Conservation (phyloP, 345 rosid species). For the Acer negundo region DNA sequence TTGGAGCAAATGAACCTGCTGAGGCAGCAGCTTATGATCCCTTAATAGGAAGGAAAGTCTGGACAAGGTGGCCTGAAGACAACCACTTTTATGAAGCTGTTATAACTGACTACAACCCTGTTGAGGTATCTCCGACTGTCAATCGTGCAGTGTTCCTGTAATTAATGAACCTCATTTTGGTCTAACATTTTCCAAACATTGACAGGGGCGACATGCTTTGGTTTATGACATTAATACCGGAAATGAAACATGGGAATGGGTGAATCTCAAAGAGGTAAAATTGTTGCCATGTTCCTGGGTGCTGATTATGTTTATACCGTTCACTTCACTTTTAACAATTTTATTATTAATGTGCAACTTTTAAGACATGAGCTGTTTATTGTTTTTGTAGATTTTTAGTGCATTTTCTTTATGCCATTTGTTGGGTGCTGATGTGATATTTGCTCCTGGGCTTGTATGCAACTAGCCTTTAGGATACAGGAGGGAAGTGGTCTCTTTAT, state of each 20-base stretch:
- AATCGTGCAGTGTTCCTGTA: constrained; percentile 7
- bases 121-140: constrained; percentile 47
- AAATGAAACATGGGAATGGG: constrained; percentile 95
- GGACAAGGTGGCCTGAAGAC: constrained; percentile 99
- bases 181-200: constrained; percentile 24
- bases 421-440: not conserved
- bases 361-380: not conserved
- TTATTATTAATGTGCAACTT: not conserved
- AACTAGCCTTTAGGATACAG: not conserved
- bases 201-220: constrained; percentile 87
- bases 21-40: constrained; percentile 64
- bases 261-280: constrained; percentile 94
- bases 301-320: not conserved
- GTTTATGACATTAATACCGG: constrained; percentile 81
- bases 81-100: constrained; percentile 89
- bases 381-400: not conserved
- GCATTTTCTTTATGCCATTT: not conserved
- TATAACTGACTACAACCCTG: constrained; percentile 70
- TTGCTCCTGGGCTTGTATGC: constrained; percentile 1
- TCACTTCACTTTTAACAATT: not conserved
- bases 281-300: constrained; percentile 7
- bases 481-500: not conserved
- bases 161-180: constrained; percentile 27
- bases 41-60: constrained; percentile 81
- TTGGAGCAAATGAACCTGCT: constrained; percentile 62